A percentile compares a stretch with the other conserved stretches of the same genome.
phyloP scores from a whole-genome alignment of 768 basidiomycete species.

The Dentipellis sp. region DNA sequence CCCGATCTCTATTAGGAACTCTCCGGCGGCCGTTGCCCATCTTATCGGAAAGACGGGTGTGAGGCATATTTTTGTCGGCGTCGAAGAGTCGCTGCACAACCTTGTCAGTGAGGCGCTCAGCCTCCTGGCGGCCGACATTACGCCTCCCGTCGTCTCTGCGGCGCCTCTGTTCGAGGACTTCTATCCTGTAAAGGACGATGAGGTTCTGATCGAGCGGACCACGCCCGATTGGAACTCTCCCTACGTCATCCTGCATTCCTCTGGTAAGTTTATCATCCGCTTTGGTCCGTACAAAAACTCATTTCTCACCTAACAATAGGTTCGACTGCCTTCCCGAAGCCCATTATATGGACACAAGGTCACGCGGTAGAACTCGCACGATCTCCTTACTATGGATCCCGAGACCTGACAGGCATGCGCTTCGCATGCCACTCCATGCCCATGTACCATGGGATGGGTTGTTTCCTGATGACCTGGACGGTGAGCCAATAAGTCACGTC shows the following conservation, averaged over 20 bases:
- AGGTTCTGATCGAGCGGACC: background rate
- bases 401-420: background rate
- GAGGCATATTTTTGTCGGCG: background rate
- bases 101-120: background rate
- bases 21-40: constrained; percentile 2
- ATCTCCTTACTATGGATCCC: background rate
- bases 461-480: background rate
- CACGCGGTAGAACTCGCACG: background rate
- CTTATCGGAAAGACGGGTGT: background rate
- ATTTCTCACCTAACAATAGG: background rate
- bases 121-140: background rate
- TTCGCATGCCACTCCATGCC: background rate
- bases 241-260: background rate
- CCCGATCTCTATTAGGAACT: constrained; percentile 1
- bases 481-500: background rate
- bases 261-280: background rate
- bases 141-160: background rate
- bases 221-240: background rate
- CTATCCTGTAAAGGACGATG: background rate
- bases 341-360: background rate
- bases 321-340: background rate
- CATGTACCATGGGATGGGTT: background rate
- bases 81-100: background rate
- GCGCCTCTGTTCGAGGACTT: background rate
- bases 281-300: background rate